Base-by-base conservation (phyloP, 192 early-diverging fungal genomes). In the Funneliformis mosseae region DNA sequence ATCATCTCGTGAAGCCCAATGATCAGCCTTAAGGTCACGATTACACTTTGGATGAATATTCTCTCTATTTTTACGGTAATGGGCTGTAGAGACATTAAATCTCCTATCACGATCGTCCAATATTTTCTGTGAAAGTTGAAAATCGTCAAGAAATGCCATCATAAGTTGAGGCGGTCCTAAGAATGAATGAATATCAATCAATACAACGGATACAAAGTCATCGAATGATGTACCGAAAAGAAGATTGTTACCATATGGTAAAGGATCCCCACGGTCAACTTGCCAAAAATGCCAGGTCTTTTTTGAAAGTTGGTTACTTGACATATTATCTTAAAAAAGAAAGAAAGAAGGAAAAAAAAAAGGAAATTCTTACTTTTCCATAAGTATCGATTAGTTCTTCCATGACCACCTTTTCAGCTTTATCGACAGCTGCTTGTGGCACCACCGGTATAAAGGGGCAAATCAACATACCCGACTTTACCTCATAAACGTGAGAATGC, bases 401-500 rank as follows among this genome's bases (percentile, higher is more conserved):
- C 42, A 89, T 61, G 8, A 81, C 74, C n/a, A 43, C n/a, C 21
- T 77, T 63, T 60, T 90, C 88, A 25, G 76, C 78, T n/a, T 33
- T 60, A 42, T 83, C 77, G 18, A 50, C 55, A 18, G 38, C 38
- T 38, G 18, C 25, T 5, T 21, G 28, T 12, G 90, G 83, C 21
- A 87, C 78, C 73, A 87, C 39, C 8, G 74, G 4, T 61, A 76
- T 70, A n/a, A 82, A 43, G 27, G 85, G 82, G 43, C 83, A 50
- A 12, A 83, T 82, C 12, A 88, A 41, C 16, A 84, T 43, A 11
- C 90, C 90, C 42, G 81, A 74, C 28, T 67, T 67, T 9, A 90
- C 86, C 81, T 91, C 90, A 75, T 83, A 88, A 18, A 84, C 80
- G 79, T 91, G 90, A 10, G 88, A 90, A 77, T 90, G 90, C 90